Conservation (phyloP, 2,329 filamentous ascomycete species). For the Beauveria asiatica region DNA sequence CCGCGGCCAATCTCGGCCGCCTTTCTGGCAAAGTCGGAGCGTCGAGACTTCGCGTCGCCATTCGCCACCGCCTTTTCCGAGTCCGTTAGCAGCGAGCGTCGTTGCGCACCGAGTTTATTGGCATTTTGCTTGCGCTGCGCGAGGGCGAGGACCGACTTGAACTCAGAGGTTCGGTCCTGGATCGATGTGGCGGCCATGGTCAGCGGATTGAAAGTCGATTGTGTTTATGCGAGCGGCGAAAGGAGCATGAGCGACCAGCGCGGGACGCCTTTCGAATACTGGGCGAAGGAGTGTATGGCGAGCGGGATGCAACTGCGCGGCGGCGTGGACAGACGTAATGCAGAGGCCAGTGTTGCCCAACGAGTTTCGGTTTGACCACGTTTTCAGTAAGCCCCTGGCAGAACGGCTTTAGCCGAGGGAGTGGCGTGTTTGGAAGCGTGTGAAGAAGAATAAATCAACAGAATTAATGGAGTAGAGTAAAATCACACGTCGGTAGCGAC, state of each 20-base stretch:
- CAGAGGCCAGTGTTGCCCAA: neutral
- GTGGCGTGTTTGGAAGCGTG: neutral
- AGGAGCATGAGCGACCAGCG: slow-evolving; percentile 26
- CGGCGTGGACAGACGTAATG: neutral
- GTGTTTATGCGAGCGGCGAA: neutral
- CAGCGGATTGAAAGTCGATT: neutral
- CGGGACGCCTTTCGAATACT: slow-evolving; percentile 14
- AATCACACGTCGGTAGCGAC: neutral
- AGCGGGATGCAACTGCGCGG: neutral
- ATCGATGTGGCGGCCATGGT: slow-evolving; percentile 64
- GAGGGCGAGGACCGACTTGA: slow-evolving; percentile 81
- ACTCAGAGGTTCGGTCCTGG: slow-evolving; percentile 94
- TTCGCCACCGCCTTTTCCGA: slow-evolving; percentile 59
- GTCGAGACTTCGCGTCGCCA: slow-evolving; percentile 44
- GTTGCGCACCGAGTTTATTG: slow-evolving; percentile 68
- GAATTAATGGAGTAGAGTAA: neutral
- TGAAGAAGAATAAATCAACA: neutral
- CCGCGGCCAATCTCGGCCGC: slow-evolving; percentile 88
- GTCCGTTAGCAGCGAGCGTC: slow-evolving; percentile 70
- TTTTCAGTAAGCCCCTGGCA: slow-evolving; percentile 7
- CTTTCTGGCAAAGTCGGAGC: slow-evolving; percentile 87
- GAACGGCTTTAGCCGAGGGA: slow-evolving; percentile 5
- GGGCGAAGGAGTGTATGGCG: neutral
- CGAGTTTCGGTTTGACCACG: slow-evolving; percentile 7
- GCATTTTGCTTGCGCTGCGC: slow-evolving; percentile 72